Evolutionary conservation across 2,329 filamentous ascomycete species (phyloP).

Genomic region (Trichoderma breve): DNA sequence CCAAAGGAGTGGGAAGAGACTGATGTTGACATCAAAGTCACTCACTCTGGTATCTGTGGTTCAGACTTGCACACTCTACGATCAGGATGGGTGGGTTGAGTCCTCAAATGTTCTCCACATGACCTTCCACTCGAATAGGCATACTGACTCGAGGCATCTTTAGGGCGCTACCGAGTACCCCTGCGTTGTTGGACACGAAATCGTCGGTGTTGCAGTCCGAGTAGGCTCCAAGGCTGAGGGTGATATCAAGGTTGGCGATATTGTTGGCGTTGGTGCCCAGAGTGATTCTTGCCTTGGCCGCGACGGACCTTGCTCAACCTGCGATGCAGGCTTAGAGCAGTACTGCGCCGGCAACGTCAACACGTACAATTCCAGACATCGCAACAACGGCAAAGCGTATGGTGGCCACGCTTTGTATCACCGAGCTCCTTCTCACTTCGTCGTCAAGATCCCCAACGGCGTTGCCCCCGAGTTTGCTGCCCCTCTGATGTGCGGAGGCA

Average conservation of each 20-base stretch:
- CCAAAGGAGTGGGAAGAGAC: slow-evolving; percentile 66
- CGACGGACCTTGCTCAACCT: slow-evolving; percentile 41
- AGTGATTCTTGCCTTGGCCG: slow-evolving; percentile 51
- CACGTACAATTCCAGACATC: slow-evolving; percentile 49
- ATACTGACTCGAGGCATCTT: not conserved
- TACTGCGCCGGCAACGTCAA: slow-evolving; percentile 44
- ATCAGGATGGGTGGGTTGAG: slow-evolving; percentile 47
- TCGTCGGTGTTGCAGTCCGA: slow-evolving; percentile 57
- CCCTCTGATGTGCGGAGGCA: slow-evolving; percentile 69
- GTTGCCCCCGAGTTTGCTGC: slow-evolving; percentile 45
- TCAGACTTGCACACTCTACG: slow-evolving; percentile 59
- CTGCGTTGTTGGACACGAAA: slow-evolving; percentile 63
- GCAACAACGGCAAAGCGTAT: slow-evolving; percentile 35
- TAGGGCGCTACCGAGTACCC: slow-evolving; percentile 34
- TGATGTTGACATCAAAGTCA: slow-evolving; percentile 63
- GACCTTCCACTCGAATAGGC: not conserved
- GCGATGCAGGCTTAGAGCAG: slow-evolving; percentile 40
- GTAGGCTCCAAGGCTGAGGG: slow-evolving; percentile 48
- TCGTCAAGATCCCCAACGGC: slow-evolving; percentile 46
- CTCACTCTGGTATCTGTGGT: slow-evolving; percentile 66
- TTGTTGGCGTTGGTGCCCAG: slow-evolving; percentile 63
- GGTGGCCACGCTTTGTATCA: slow-evolving; percentile 49
- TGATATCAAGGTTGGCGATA: slow-evolving; percentile 58
- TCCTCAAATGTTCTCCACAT: not conserved
- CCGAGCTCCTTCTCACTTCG: slow-evolving; percentile 45